phyloP scores from a whole-genome alignment of 106 monocot genomes.

The Posidonia australis region DNA sequence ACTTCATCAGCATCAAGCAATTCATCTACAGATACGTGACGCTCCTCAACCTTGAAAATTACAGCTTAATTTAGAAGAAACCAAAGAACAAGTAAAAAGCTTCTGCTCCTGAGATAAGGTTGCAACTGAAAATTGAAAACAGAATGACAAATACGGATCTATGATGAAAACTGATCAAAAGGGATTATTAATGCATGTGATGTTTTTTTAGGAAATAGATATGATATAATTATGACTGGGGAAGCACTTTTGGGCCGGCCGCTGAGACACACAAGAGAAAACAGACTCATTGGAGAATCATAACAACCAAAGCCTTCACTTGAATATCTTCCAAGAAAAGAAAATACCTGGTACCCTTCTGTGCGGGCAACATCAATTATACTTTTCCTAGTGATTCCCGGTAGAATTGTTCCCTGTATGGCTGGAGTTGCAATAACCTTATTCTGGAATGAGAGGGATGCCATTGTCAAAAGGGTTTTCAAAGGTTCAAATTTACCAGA shows the following conservation, averaged over 20 bases:
- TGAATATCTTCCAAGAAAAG: background rate
- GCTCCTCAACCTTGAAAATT: conserved; percentile 55
- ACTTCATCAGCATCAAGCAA: conserved; percentile 92
- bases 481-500: background rate
- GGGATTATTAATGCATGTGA: too few species aligned
- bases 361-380: conserved; percentile 21
- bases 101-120: too few species aligned
- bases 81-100: too few species aligned
- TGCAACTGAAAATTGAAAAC: too few species aligned
- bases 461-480: background rate
- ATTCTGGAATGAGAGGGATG: conserved; percentile 3
- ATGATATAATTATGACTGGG: too few species aligned
- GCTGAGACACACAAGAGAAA: too few species aligned
- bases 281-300: too few species aligned
- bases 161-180: too few species aligned
- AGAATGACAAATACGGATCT: too few species aligned
- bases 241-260: too few species aligned
- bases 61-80: background rate
- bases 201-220: too few species aligned
- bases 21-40: conserved; percentile 67
- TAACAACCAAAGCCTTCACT: background rate
- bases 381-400: conserved; percentile 28
- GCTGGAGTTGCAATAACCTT: conserved; percentile 23
- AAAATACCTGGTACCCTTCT: conserved; percentile 21
- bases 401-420: conserved; percentile 25